Conservation (phyloP, 1,284 basidiomycete genomes). For the Afroboletus lepidellus region DNA sequence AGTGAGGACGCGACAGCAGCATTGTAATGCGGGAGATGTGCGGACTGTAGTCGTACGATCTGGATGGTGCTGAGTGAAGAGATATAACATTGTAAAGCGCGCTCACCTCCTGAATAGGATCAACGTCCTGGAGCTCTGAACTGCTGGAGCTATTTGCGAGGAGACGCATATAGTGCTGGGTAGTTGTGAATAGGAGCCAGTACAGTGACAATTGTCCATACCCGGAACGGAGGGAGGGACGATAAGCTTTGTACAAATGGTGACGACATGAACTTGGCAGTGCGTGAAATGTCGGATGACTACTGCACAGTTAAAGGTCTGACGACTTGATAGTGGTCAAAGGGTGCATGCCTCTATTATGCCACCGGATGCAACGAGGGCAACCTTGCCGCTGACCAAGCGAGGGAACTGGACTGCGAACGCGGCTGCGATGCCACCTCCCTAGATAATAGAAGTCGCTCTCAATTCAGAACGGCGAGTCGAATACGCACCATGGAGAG, state of each 20-base stretch:
- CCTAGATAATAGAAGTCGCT: constrained; percentile 40
- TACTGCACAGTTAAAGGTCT: constrained; percentile 24
- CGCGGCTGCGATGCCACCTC: constrained; percentile 67
- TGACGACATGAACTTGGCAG: constrained; percentile 70
- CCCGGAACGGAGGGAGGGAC: constrained; percentile 58
- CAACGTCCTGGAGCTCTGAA: constrained; percentile 11
- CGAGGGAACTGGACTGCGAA: constrained; percentile 70
- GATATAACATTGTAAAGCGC: background rate
- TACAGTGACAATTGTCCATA: constrained; percentile 30
- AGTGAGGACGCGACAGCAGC: constrained; percentile 71
- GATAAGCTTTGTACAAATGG: constrained; percentile 63
- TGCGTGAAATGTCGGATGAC: constrained; percentile 65
- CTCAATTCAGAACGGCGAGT: background rate
- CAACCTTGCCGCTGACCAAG: constrained; percentile 60
- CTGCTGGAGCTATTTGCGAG: constrained; percentile 26
- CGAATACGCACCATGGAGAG: constrained; percentile 54
- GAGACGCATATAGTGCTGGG: constrained; percentile 32
- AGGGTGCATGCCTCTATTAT: constrained; percentile 52
- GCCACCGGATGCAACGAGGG: constrained; percentile 65
- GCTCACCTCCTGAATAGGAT: constrained; percentile 42
- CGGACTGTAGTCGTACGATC: constrained; percentile 71
- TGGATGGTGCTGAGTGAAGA: constrained; percentile 12
- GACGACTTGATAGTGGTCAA: background rate
- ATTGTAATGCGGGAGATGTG: constrained; percentile 69
- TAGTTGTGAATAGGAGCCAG: constrained; percentile 16